Conservation (phyloP, 352 stramenopile genomes). For the Phytopythium mirpurense region DNA sequence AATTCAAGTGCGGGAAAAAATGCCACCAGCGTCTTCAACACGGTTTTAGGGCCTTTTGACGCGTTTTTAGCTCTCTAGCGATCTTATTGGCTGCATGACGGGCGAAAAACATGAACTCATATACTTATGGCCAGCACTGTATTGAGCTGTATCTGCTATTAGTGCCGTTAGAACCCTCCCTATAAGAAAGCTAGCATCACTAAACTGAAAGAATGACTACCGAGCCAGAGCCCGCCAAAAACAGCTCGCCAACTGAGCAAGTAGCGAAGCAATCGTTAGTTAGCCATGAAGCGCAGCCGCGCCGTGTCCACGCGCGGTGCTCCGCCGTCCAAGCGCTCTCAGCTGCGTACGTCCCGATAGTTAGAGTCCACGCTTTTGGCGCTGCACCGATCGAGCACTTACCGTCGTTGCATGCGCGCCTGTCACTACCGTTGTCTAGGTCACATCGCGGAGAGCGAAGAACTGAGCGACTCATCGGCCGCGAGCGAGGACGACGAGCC, state of each 20-base stretch:
- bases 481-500: slow-evolving; percentile 27
- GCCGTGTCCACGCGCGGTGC: slow-evolving; percentile 11
- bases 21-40: too few relatives aligned
- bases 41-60: too few relatives aligned
- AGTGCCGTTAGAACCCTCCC: too few relatives aligned
- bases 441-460: slow-evolving; percentile 21
- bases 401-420: neutral
- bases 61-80: too few relatives aligned
- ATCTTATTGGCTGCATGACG: too few relatives aligned
- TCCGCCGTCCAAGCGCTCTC: slow-evolving; percentile 27
- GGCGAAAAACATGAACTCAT: too few relatives aligned
- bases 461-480: slow-evolving; percentile 10
- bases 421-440: slow-evolving; percentile 5
- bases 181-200: too few relatives aligned
- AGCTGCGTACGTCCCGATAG: slow-evolving; percentile 18
- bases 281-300: slow-evolving; percentile 36
- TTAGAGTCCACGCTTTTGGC: neutral
- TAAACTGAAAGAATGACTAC: too few relatives aligned
- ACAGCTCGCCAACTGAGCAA: slow-evolving; percentile 18
- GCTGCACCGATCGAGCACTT: neutral
- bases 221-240: neutral
- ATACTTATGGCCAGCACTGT: too few relatives aligned
- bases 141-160: too few relatives aligned
- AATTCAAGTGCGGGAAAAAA: too few relatives aligned
- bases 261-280: too few relatives aligned